Percentiles rank a stretch among this genome's conserved stretches.
These are phyloP conservation scores for Akanthomyces lecanii DNA, from an alignment of 2,329 filamentous ascomycete species.

Conservation along the genomic window DNA sequence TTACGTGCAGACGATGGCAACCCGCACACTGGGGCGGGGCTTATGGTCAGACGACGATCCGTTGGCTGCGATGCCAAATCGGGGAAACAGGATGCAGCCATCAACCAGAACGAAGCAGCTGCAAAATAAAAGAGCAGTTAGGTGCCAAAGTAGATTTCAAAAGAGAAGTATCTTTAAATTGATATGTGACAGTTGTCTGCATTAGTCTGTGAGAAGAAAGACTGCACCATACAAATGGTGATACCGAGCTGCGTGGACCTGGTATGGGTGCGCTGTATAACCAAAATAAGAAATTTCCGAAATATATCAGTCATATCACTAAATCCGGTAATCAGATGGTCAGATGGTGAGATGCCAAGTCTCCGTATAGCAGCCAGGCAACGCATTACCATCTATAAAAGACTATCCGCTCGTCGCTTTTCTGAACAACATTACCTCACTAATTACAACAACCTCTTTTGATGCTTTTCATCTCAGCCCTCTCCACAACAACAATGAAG, in stretches of 20 bases:
- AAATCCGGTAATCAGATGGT: not conserved
- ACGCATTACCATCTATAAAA: not conserved
- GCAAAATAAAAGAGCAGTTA: not conserved
- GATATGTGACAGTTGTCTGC: no score
- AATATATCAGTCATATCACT: not conserved
- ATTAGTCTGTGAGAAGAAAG: no score
- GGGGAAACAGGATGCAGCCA: not conserved
- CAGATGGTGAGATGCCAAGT: slow-evolving; percentile 3
- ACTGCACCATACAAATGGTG: no score
- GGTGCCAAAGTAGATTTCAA: no score
- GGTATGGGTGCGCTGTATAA: no score
- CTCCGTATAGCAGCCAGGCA: not conserved
- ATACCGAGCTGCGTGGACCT: no score
- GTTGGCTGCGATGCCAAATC: not conserved
- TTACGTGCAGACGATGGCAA: not conserved
- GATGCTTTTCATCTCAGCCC: no score
- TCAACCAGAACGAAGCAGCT: not conserved
- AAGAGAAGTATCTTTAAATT: no score
- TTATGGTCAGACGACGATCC: slow-evolving; percentile 15
- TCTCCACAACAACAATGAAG: not conserved
- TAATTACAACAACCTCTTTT: not conserved
- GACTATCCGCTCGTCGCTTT: not conserved
- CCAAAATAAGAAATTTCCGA: not conserved
- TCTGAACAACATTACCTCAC: not conserved
- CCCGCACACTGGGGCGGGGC: not conserved